phyloP scores from a whole-genome alignment of 139 green algal genomes.

The Picochlorum costavermella region DNA sequence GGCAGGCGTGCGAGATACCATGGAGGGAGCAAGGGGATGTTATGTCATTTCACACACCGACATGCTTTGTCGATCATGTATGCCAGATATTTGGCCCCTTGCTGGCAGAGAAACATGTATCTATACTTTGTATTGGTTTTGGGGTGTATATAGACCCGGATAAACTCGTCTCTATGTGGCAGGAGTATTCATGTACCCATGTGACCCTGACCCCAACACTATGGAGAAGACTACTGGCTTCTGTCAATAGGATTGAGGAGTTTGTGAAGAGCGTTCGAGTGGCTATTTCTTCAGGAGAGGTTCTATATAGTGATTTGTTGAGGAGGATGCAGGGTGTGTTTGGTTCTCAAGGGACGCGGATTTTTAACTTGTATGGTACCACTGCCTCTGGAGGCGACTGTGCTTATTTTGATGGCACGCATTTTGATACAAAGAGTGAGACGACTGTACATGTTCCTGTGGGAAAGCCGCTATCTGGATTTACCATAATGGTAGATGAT shows the following conservation, averaged over 20 bases:
- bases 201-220: slow-evolving; percentile 34
- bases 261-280: slow-evolving; percentile 6
- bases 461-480: background rate
- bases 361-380: slow-evolving; percentile 56
- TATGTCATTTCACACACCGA: slow-evolving; percentile 34
- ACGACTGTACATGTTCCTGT: slow-evolving; percentile 18
- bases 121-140: slow-evolving; percentile 10
- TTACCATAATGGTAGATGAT: background rate
- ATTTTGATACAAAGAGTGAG: slow-evolving; percentile 20
- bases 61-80: slow-evolving; percentile 50
- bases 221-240: slow-evolving; percentile 26
- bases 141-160: slow-evolving; percentile 1
- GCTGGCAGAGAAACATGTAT: slow-evolving; percentile 19
- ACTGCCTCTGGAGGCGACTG: slow-evolving; percentile 44
- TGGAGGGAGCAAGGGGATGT: slow-evolving; percentile 12
- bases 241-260: slow-evolving; percentile 11
- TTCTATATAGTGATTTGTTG: slow-evolving; percentile 26
- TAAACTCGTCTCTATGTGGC: slow-evolving; percentile 25
- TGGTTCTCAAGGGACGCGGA: slow-evolving; percentile 18
- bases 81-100: slow-evolving; percentile 55
- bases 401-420: slow-evolving; percentile 17
- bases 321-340: slow-evolving; percentile 18
- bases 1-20: no score
- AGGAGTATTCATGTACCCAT: slow-evolving; percentile 37
- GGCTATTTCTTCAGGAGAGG: slow-evolving; percentile 45